phyloP scores from a whole-genome alignment of 768 basidiomycete species.

The Omphalotus guepiniiformis region DNA sequence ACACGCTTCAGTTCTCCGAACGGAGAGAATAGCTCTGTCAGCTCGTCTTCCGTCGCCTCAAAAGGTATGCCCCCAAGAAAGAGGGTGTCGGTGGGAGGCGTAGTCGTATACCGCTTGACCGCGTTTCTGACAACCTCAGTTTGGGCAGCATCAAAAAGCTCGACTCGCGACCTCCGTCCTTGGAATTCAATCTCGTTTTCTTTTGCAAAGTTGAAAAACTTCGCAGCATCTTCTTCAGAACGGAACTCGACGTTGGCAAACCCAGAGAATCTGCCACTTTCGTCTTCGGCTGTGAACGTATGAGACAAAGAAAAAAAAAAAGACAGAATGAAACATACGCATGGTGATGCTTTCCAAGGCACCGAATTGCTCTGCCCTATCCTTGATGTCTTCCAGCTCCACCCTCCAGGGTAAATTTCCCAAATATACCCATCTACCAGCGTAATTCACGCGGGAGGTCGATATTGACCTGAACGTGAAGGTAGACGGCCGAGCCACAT shows the following conservation, averaged over 20 bases:
- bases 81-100: not conserved
- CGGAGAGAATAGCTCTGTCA: not conserved
- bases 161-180: not conserved
- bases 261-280: not conserved
- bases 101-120: not conserved
- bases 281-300: not conserved
- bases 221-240: not conserved
- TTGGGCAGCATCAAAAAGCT: constrained; percentile 2
- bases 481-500: too few species aligned
- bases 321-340: not conserved
- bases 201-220: not conserved
- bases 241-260: constrained; percentile 7
- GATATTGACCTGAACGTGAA: not conserved
- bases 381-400: constrained; percentile 5
- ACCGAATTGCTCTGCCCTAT: constrained; percentile 5
- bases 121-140: not conserved
- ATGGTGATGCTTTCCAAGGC: not conserved
- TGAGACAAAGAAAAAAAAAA: not conserved
- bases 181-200: not conserved
- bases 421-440: constrained; percentile 1
- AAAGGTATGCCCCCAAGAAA: not conserved
- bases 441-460: constrained; percentile 1
- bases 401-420: constrained; percentile 3
- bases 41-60: not conserved
- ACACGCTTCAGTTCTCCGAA: not conserved